Evolutionary conservation across 129 eudicot genomes (phyloP), one percentile per base, ranked within the genome.

Genomic region (Artemisia annua): DNA sequence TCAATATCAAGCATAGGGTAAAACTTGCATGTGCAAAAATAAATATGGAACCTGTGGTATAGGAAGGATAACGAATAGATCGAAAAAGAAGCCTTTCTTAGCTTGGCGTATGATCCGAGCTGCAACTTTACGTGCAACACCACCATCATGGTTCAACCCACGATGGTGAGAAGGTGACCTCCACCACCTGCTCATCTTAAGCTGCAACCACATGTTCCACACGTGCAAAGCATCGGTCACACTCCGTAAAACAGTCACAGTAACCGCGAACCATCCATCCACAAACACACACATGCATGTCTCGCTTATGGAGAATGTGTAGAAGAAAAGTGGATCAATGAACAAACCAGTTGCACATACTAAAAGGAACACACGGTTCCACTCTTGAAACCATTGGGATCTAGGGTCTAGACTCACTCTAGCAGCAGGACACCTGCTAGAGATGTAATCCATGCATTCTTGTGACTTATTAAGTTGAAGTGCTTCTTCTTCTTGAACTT

Each of bases 201-300:
- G 63, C 78, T 82, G 97, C 67, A 95, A 63, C 96, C 99, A 88
- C 91, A 91, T 90, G 87, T 95, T 95, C 89, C 97, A 91, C 17
- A 88, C 74, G 74, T 88, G 99, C 15, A 95, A 74, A 6, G 84
- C 83, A 72, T 95, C 99, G 3, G 88, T 87, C 77, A 87, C 84
- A 83, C 88, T 85, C 60, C 99, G 80, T 39, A 95, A 88, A 15
- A 77, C 94, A 18, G 97, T 95, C 17, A 95, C 91, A 63, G 93
- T 88, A 55, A 91, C 79, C 35, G 97, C 88, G 70, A 95, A 87
- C 99, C 99, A 95, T 39, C 97, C 99, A 62, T 95, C 99, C 5
- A 95, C 86, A 51, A 86, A 91, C 46, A 95, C 84, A 75, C 99
- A 90, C 89, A 95, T 80, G 87, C 88, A 88, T 19, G 81, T 73